Percentiles rank a stretch among this genome's conserved stretches.
phyloP scores from a whole-genome alignment of 345 rosid genomes.

The Linum lewisii region DNA sequence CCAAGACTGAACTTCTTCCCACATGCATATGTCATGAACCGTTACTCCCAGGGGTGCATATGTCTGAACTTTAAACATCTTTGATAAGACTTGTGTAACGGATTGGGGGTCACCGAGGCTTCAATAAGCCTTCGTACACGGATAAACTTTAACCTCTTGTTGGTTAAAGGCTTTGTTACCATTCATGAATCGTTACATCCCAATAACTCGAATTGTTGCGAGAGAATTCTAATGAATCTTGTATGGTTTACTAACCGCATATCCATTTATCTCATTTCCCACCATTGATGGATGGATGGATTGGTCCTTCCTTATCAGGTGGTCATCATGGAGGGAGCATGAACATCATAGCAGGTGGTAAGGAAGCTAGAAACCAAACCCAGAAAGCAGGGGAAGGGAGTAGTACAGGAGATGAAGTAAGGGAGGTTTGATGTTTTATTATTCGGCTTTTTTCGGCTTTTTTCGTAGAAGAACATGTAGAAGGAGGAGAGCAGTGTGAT shows the following conservation, averaged over 20 bases:
- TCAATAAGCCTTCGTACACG: no score
- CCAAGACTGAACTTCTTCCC: background rate
- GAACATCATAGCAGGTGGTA: background rate
- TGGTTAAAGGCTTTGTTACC: no score
- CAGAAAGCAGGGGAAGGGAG: background rate
- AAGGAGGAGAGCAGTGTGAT: background rate
- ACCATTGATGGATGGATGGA: background rate
- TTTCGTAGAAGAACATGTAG: background rate
- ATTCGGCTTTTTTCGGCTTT: no score
- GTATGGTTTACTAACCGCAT: background rate
- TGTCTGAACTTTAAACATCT: no score
- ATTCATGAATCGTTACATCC: no score
- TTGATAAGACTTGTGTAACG: no score
- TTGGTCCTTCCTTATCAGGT: background rate
- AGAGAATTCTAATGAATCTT: no score
- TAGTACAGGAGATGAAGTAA: background rate
- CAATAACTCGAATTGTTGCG: no score
- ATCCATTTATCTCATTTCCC: background rate
- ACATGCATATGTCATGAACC: no score
- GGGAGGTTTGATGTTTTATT: background rate
- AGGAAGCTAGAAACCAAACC: background rate
- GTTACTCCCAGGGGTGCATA: no score
- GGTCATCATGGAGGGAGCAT: background rate
- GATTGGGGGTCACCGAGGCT: no score
- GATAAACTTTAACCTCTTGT: no score